Base-by-base conservation (phyloP, 306 rosid species). In the Medicago ruthenica region DNA sequence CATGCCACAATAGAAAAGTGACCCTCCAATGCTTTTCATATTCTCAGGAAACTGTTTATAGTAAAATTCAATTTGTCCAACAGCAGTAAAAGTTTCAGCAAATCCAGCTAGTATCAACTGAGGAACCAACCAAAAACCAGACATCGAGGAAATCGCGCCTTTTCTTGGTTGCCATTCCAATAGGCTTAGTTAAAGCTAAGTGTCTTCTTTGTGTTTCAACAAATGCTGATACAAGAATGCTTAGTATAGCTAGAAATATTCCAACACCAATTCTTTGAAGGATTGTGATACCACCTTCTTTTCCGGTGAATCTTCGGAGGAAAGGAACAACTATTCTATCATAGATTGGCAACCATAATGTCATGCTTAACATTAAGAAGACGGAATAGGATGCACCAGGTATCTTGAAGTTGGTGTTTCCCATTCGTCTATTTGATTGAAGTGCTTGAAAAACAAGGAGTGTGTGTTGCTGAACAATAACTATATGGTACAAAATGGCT, bases 21-120 rank as follows among this genome's bases (percentile, higher is more conserved):
- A 79, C 57, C 93, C 96, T 14, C 70, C 98, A 74, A 94, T 82
- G 83, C 90, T 94, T 81, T 92, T 87, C 98, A 94, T 91, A 77
- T 94, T 91, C 87, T 94, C 94, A 11, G 98, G 98, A 62, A 94
- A 88, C 11, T 90, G 97, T 76, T 91, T 91, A 83, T 91, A 89
- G 87, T 88, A 91, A 15, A 94, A 82, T 15, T 94, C 98, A 40
- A 85, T 73, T 81, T 87, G 93, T 55, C 95, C 97, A 17, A 94
- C 75, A 0, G 88, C n/a, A 0, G 81, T 51, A 37, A 94, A 91
- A 9, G 86, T 76, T 54, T 91, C 94, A 34, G 90, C 57, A 2
- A 94, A 12, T 8, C 98, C 93, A 2, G 90, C 83, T 6, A 94
- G 6, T 5, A 65, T 0, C 45, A 89, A 67, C 78, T 94, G 97